Conservation (phyloP, 805 yeast species). For the Saccharomyces jurei region DNA sequence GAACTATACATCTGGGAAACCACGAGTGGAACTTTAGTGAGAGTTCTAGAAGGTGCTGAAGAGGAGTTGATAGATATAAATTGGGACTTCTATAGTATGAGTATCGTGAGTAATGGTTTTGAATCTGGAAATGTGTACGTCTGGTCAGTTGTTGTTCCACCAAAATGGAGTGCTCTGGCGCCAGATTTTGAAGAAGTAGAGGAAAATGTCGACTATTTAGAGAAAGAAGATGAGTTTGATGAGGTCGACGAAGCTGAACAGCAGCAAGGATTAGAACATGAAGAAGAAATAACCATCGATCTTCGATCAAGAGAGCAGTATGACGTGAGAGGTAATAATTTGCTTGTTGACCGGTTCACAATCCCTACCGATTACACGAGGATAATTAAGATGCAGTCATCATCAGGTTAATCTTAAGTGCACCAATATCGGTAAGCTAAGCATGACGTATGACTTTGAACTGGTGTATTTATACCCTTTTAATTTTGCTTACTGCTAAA, state of each 20-base stretch:
- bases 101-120: constrained; percentile 73
- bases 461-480: neutral
- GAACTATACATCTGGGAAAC: constrained; percentile 93
- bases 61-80: constrained; percentile 72
- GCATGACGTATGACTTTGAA: neutral
- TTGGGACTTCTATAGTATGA: constrained; percentile 73
- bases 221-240: constrained; percentile 88
- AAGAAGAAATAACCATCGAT: constrained; percentile 56
- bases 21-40: constrained; percentile 73
- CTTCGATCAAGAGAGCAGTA: constrained; percentile 51
- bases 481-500: neutral
- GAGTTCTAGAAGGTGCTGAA: constrained; percentile 87
- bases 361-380: constrained; percentile 43
- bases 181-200: constrained; percentile 94
- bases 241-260: constrained; percentile 57
- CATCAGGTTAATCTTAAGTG: neutral
- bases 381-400: constrained; percentile 19
- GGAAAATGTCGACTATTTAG: constrained; percentile 81
- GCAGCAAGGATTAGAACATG: constrained; percentile 53
- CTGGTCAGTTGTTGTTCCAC: constrained; percentile 79
- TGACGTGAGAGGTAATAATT: constrained; percentile 68
- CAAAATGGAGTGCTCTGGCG: constrained; percentile 93
- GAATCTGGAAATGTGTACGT: constrained; percentile 76
- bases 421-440: neutral
- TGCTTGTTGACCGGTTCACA: constrained; percentile 43